Evolutionary conservation across 179 eudicot species (phyloP), one percentile per base, ranked within the genome.

Genomic region (Silene noctiflora): DNA sequence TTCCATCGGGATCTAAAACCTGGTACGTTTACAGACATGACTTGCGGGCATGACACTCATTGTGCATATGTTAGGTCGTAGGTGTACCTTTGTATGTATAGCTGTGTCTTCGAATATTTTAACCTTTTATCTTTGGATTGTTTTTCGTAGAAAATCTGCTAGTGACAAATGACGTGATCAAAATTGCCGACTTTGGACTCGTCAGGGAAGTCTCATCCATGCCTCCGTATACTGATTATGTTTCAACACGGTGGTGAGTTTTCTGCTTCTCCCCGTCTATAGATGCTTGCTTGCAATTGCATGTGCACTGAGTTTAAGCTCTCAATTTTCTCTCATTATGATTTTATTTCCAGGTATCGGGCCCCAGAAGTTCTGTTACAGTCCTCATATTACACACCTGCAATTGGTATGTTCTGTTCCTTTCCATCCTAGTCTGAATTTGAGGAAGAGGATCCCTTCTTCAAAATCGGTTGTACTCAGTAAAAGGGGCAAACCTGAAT

Each of bases 221-320:
- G 67, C 99, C 99, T 75, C 99, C 99, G 14, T 95, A 84, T 80
- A 95, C 99, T 42, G 99, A 95, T 72, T 95, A 95, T 82, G 99
- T 95, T 70, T 89, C 99, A 39, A 95, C 99, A 53, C 91, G 99
- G 35, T 95, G 99, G 99, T 95, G 82, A 85, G 98, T 80, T 59
- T 55, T 67, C 72, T 14, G 65, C 20, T 69, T 13, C 68, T 14
- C 17, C 29, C 33, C 51, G 73, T 51, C 64, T 19, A 1, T 25
- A 33, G 35, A 76, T 71, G 67, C 64, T 14, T 17, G 12, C 65
- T 27, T 63, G 7, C 13, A 20, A 20, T 51, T 33, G 17, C 69
- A 33, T 33, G 27, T 35, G 56, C 19, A 20, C n/a, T 20, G 27
- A 59, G 42, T 76, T 56, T 42, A 11, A 20, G 58, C 1, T 53